These are phyloP conservation scores for Nymphaea thermarum DNA, from an alignment of 164 flowering plant genomes.

Conservation along the genomic window DNA sequence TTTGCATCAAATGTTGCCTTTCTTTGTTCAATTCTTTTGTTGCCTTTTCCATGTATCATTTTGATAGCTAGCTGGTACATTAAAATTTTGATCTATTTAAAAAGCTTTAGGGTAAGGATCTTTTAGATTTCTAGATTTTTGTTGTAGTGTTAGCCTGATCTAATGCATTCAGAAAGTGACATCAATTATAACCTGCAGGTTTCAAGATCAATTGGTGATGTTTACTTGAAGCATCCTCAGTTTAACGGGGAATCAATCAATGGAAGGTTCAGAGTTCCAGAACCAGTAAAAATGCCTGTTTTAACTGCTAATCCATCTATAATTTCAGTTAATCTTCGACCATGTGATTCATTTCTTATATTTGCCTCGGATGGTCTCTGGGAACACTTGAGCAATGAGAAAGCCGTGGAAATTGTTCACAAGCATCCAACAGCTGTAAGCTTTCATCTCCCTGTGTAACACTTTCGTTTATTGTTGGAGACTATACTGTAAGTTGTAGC, in stretches of 20 bases:
- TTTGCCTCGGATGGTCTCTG: slow-evolving; percentile 93
- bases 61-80: too few species aligned
- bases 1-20: too few species aligned
- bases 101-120: too few species aligned
- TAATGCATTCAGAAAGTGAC: too few species aligned
- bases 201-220: slow-evolving; percentile 76
- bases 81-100: too few species aligned
- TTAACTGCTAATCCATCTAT: slow-evolving; percentile 60
- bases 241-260: slow-evolving; percentile 49
- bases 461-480: not conserved
- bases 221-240: slow-evolving; percentile 60
- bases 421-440: slow-evolving; percentile 66
- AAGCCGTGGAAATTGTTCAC: slow-evolving; percentile 71
- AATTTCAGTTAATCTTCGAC: slow-evolving; percentile 37
- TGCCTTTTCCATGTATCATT: too few species aligned
- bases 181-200: slow-evolving; percentile 32
- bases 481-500: too few species aligned
- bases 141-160: too few species aligned
- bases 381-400: slow-evolving; percentile 82
- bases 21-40: too few species aligned
- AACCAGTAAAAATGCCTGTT: slow-evolving; percentile 58
- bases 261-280: slow-evolving; percentile 57
- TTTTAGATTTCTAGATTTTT: too few species aligned
- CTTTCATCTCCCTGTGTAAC: slow-evolving; percentile 1
- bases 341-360: slow-evolving; percentile 68